Base-by-base conservation (phyloP, 306 rosid genomes). In the Casuarina equisetifolia region DNA sequence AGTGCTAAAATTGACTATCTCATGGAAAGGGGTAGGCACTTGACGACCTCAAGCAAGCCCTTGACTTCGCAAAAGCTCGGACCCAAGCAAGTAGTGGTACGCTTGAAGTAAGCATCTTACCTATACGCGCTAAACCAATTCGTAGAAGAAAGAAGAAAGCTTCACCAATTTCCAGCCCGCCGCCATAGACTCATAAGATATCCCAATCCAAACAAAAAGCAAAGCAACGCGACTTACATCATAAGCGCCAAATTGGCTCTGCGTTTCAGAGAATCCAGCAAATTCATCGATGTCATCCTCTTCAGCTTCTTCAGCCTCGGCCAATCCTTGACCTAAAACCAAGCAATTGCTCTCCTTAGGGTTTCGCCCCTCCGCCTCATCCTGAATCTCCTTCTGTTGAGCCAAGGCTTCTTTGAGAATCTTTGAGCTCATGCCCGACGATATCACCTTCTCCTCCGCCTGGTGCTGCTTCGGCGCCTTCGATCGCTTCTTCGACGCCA, bases 341-440 rank as follows among this genome's bases (percentile, higher is more conserved):
- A 76, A 73, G 6, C 88, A 71, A 46, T 75, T 59, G 46, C 73
- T 79, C n/a, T 69, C 3, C 6, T 55, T 78, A 19, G 79, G 85
- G 59, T 82, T 57, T 15, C 70, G 83, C 1, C 68, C 84, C 1
- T 74, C 80, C 7, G 70, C 81, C 20, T 81, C 91, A 6, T 83
- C 87, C 55, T 90, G 85, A 19, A 88, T 68, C 80, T 92, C 98
- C 76, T 73, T 84, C 81, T 88, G 89, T 83, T 95, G 98, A 81
- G 86, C 73, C 85, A 80, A 80, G 71, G 98, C 97, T 72, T 88
- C 84, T 74, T 91, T 92, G 76, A 92, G 87, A 53, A 95, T 92
- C 86, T 89, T 95, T 5, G 97, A 84, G 79, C 91, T 92, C 77
- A 91, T 87, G 6, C 82, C 82, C 0, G 96, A 85, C 3, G 86